These are phyloP conservation scores for Fonsecaea multimorphosa DNA, from an alignment of 2,329 filamentous ascomycete genomes.

Conservation along the genomic window DNA sequence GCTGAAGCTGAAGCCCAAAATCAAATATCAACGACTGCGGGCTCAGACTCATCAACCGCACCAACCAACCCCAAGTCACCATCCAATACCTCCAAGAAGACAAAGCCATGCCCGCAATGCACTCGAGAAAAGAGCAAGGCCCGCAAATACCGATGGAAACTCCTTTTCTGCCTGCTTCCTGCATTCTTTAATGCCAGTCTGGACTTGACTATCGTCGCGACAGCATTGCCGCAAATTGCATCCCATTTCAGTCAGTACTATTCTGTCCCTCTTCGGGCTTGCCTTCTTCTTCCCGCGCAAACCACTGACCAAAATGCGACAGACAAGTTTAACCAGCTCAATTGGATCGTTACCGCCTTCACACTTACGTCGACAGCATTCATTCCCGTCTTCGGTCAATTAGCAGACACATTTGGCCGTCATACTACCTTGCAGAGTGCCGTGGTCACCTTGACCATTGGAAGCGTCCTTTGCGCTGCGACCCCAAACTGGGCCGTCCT, in stretches of 20 bases:
- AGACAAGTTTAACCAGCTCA: constrained; percentile 61
- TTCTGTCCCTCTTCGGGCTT: neutral
- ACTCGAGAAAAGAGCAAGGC: constrained; percentile 45
- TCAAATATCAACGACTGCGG: neutral
- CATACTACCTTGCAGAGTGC: constrained; percentile 59
- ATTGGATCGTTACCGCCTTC: constrained; percentile 66
- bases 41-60: neutral
- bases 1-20: constrained; percentile 19
- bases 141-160: constrained; percentile 62
- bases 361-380: constrained; percentile 67
- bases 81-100: constrained; percentile 5
- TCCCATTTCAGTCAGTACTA: constrained; percentile 64
- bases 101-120: constrained; percentile 38
- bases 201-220: constrained; percentile 69
- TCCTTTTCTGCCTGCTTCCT: constrained; percentile 64
- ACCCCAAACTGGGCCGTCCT: constrained; percentile 58
- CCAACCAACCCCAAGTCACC: neutral
- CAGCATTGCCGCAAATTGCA: constrained; percentile 67
- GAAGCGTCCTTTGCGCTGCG: constrained; percentile 57
- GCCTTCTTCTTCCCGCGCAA: neutral
- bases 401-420: constrained; percentile 62
- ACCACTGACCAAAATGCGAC: constrained; percentile 42
- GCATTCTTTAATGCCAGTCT: constrained; percentile 68
- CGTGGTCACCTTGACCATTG: constrained; percentile 63
- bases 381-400: constrained; percentile 59